A percentile compares a stretch with the other conserved stretches of the same genome.
phyloP scores from a whole-genome alignment of 1,284 basidiomycete species.

The Rhizopogon parksii region DNA sequence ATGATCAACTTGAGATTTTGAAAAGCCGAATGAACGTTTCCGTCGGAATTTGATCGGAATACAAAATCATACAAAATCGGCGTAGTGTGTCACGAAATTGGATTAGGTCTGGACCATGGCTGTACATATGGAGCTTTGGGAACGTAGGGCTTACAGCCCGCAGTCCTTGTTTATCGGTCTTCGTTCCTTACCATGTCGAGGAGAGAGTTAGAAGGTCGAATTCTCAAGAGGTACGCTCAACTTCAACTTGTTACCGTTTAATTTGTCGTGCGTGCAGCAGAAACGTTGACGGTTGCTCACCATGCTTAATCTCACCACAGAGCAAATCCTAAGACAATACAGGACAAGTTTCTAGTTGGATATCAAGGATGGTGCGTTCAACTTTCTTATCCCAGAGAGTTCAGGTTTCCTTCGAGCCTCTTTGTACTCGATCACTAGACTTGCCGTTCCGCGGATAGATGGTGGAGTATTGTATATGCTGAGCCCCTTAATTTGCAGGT shows the following conservation, averaged over 20 bases:
- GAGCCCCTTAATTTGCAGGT: slow-evolving; percentile 36
- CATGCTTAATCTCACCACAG: slow-evolving; percentile 13
- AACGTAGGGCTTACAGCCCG: no score
- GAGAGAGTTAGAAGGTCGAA: neutral
- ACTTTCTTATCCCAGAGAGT: neutral
- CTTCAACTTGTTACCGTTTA: neutral
- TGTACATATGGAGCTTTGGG: no score
- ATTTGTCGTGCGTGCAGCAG: no score
- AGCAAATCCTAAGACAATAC: slow-evolving; percentile 48
- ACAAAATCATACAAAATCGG: no score
- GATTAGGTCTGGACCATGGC: no score
- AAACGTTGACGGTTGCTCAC: no score
- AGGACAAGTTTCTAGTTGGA: slow-evolving; percentile 74
- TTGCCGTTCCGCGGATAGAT: neutral
- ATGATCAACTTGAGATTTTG: no score
- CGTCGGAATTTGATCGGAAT: no score
- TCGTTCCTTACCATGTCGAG: neutral
- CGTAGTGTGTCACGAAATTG: no score
- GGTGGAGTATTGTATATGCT: neutral
- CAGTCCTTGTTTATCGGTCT: neutral
- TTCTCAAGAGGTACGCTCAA: slow-evolving; percentile 13
- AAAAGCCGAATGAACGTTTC: no score
- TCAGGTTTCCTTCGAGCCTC: no score
- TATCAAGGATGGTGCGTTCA: slow-evolving; percentile 72
- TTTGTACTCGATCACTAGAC: no score